Conservation (phyloP, 2,329 filamentous ascomycete species). For the Dactylellina cionopaga region DNA sequence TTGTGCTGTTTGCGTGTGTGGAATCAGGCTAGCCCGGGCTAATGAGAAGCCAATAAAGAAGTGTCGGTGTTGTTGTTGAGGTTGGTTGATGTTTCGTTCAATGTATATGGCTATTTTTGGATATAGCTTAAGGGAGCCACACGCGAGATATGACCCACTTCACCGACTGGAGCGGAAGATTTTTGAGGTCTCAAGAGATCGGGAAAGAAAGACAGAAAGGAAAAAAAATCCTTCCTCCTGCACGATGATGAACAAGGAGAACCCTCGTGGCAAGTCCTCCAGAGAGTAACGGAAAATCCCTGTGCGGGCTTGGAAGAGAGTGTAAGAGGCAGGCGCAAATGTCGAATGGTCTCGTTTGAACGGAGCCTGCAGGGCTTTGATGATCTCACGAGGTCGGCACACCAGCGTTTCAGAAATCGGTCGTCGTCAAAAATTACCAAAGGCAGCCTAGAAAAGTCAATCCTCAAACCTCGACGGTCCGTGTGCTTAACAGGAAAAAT, state of each 20-base stretch:
- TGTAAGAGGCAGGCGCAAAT: conserved; percentile 31
- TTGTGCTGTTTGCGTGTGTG: too few species aligned
- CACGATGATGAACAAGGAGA: conserved; percentile 34
- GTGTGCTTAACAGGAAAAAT: conserved; percentile 20
- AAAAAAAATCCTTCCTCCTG: too few species aligned
- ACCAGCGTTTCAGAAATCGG: conserved; percentile 48
- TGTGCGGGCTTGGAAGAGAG: neutral
- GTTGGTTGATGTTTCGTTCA: conserved; percentile 4
- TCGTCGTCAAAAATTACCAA: conserved; percentile 1
- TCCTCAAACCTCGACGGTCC: conserved; percentile 29
- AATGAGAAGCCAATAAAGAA: too few species aligned
- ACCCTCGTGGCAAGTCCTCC: conserved; percentile 31
- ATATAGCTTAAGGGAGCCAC: neutral
- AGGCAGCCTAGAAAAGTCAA: conserved; percentile 39
- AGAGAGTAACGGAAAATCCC: conserved; percentile 1
- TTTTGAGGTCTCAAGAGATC: conserved; percentile 23
- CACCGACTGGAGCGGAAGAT: conserved; percentile 9
- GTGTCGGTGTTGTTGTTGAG: conserved; percentile 20
- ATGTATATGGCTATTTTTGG: conserved; percentile 36
- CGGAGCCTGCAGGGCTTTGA: conserved; percentile 38
- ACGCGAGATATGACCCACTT: conserved; percentile 8
- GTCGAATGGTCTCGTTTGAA: conserved; percentile 33
- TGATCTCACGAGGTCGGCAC: conserved; percentile 40
- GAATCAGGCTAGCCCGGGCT: too few species aligned
- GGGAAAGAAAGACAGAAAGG: neutral